These are phyloP conservation scores for Aphanomyces euteiches DNA, from an alignment of 352 stramenopile genomes.

Conservation along the genomic window DNA sequence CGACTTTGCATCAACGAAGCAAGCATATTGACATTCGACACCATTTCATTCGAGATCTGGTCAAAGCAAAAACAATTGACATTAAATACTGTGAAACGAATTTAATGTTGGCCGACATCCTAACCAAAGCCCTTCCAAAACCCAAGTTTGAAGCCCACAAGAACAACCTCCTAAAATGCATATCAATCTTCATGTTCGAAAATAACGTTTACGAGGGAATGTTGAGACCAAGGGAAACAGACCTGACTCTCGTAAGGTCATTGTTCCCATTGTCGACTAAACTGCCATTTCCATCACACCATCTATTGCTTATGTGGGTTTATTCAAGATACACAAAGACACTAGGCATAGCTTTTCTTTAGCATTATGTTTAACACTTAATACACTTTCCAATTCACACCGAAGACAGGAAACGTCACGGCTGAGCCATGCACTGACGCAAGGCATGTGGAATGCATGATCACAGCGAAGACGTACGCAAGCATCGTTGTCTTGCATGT, in stretches of 20 bases:
- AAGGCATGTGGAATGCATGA: too few species aligned
- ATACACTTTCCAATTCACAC: not conserved
- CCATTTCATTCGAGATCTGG: constrained; percentile 6
- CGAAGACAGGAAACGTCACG: not conserved
- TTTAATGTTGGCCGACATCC: not conserved
- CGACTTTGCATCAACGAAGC: constrained; percentile 2
- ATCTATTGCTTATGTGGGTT: too few species aligned
- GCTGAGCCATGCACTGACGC: too few species aligned
- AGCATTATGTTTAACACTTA: not conserved
- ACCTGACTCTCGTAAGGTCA: too few species aligned
- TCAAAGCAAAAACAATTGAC: not conserved
- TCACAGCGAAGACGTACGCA: too few species aligned
- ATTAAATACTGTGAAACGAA: not conserved
- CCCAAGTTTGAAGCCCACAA: not conserved
- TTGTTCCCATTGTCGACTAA: too few species aligned
- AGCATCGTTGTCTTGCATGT: too few species aligned
- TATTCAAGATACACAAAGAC: too few species aligned
- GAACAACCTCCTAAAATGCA: not conserved
- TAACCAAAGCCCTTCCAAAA: not conserved
- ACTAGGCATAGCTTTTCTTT: too few species aligned
- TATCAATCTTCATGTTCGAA: constrained; percentile 8
- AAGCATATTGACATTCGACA: not conserved
- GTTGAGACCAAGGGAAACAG: not conserved
- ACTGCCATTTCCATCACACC: too few species aligned
- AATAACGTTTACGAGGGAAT: constrained; percentile 1